Percentiles rank a stretch among this genome's conserved stretches.
Conservation (phyloP, 768 basidiomycete species). For the Lyophyllum shimeji region DNA sequence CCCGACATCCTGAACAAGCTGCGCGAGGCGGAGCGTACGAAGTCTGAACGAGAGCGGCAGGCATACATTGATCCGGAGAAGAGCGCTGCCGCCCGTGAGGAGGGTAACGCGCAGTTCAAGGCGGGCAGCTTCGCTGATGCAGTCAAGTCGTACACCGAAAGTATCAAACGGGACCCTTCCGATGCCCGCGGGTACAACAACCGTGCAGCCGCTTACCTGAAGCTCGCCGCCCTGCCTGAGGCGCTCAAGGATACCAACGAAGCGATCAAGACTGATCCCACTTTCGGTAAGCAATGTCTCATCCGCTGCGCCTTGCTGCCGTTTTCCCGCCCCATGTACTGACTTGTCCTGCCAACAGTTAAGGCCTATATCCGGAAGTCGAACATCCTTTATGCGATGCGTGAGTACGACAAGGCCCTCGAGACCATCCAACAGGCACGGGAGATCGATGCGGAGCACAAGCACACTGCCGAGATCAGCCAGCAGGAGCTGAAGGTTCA, state of each 20-base stretch:
- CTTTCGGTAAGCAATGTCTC: constrained; percentile 59
- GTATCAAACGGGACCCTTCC: constrained; percentile 91
- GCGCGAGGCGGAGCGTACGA: constrained; percentile 75
- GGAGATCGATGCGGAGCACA: constrained; percentile 75
- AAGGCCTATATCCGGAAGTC: constrained; percentile 96
- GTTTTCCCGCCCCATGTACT: background rate
- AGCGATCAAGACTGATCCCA: constrained; percentile 88
- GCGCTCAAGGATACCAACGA: constrained; percentile 94
- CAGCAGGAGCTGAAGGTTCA: constrained; percentile 80
- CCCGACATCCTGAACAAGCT: constrained; percentile 91
- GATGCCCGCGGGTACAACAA: constrained; percentile 97
- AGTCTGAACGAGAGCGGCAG: constrained; percentile 73
- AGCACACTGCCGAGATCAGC: constrained; percentile 83
- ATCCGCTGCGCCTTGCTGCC: background rate
- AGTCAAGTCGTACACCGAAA: constrained; percentile 91
- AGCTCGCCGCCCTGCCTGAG: constrained; percentile 90
- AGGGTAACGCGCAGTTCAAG: constrained; percentile 93
- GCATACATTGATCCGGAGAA: constrained; percentile 88
- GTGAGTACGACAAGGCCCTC: constrained; percentile 85
- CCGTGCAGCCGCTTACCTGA: constrained; percentile 96
- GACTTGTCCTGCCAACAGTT: constrained; percentile 45
- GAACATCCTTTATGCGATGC: constrained; percentile 84
- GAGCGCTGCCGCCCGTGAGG: constrained; percentile 82
- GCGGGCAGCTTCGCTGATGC: constrained; percentile 87
- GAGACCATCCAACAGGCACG: constrained; percentile 78